Conservation (phyloP, 1,284 basidiomycete genomes). For the Cerioporus squamosus region DNA sequence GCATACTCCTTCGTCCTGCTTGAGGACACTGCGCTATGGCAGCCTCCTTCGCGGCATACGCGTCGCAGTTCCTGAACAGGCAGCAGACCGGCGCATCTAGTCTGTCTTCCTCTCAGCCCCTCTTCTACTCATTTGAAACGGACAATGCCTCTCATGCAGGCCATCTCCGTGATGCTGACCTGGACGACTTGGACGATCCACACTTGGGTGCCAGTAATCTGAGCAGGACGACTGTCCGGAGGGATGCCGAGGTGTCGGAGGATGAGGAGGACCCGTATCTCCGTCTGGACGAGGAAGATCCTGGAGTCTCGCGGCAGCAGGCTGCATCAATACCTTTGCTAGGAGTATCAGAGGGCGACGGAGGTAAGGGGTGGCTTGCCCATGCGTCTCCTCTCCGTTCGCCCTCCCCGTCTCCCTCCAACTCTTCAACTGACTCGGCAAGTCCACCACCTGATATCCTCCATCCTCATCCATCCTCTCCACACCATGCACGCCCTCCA, state of each 20-base stretch:
- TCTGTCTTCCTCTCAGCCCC: conserved; percentile 69
- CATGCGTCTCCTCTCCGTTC: conserved; percentile 59
- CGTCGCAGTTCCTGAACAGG: conserved; percentile 66
- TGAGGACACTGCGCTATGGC: conserved; percentile 40
- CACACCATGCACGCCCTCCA: conserved; percentile 27
- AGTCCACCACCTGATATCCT: conserved; percentile 42
- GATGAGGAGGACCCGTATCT: conserved; percentile 78
- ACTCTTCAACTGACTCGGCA: conserved; percentile 52
- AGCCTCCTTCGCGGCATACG: conserved; percentile 68
- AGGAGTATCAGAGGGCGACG: conserved; percentile 40
- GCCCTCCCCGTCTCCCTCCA: conserved; percentile 49
- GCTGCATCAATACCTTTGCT: conserved; percentile 59
- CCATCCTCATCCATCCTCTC: conserved; percentile 32
- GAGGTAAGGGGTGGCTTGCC: conserved; percentile 69
- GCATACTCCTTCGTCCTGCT: not conserved
- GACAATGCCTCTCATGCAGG: conserved; percentile 66
- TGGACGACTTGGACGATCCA: conserved; percentile 75
- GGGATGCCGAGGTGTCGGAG: conserved; percentile 37
- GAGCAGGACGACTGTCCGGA: conserved; percentile 32
- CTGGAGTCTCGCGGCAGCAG: conserved; percentile 45
- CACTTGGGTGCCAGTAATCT: conserved; percentile 58
- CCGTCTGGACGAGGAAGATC: conserved; percentile 60
- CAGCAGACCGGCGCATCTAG: conserved; percentile 48
- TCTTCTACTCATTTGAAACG: conserved; percentile 83
- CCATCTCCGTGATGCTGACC: conserved; percentile 49